Conservation (phyloP, 176 grass and related monocot genomes). For the Rhynchospora breviuscula region DNA sequence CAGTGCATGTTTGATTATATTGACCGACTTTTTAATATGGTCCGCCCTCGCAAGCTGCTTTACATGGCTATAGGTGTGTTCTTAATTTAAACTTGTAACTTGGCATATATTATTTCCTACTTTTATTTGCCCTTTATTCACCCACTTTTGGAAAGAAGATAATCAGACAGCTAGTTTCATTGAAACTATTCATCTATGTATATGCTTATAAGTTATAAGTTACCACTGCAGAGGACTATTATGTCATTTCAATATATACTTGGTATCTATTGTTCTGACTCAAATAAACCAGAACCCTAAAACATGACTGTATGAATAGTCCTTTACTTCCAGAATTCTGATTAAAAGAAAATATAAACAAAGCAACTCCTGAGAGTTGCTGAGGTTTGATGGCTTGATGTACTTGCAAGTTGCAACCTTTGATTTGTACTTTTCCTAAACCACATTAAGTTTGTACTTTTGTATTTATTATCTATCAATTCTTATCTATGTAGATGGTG, state of each 20-base stretch:
- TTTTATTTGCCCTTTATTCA: background rate
- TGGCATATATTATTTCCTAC: background rate
- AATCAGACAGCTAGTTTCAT: background rate
- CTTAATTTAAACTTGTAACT: background rate
- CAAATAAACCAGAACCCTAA: background rate
- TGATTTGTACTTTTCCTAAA: background rate
- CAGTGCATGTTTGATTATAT: conserved; percentile 99
- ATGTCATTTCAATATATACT: background rate
- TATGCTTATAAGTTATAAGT: too few relatives aligned
- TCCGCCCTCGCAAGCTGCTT: conserved; percentile 83
- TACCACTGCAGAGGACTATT: background rate
- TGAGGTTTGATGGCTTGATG: background rate
- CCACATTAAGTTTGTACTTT: background rate
- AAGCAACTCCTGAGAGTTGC: background rate
- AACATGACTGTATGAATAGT: background rate
- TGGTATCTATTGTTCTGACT: background rate
- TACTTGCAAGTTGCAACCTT: background rate
- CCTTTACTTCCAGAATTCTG: background rate
- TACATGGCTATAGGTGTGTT: conserved; percentile 95
- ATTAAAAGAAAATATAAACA: background rate
- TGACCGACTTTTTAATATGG: conserved; percentile 85
- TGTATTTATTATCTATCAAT: conserved; percentile 15
- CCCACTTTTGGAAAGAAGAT: background rate
- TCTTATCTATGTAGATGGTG: conserved; percentile 60
- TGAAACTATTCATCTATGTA: background rate